phyloP scores from a whole-genome alignment of 768 basidiomycete genomes.

The Naematelia aurantialba region DNA sequence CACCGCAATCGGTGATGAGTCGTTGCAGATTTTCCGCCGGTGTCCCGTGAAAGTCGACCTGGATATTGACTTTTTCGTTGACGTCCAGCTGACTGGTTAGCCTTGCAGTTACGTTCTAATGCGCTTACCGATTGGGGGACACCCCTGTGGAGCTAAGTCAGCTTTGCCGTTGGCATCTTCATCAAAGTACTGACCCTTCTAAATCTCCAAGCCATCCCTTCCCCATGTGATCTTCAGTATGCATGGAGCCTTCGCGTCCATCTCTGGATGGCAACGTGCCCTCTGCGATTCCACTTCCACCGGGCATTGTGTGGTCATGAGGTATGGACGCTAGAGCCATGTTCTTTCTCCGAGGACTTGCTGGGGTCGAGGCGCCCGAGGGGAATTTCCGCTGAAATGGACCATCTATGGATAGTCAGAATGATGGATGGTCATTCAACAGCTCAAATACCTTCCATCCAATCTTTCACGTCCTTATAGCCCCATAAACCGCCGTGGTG shows the following conservation, averaged over 20 bases:
- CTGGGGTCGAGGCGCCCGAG: not conserved
- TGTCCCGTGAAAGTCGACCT: constrained; percentile 46
- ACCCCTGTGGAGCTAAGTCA: constrained; percentile 20
- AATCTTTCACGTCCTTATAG: constrained; percentile 36
- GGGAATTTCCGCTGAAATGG: not conserved
- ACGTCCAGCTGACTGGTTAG: constrained; percentile 35
- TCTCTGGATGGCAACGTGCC: not conserved
- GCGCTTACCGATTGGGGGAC: constrained; percentile 35
- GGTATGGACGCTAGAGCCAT: constrained; percentile 11
- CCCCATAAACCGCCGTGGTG: constrained; percentile 33
- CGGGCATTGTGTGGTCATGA: not conserved
- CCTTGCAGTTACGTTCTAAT: not conserved
- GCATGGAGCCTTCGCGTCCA: not conserved
- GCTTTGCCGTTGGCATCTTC: not conserved
- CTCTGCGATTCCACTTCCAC: constrained; percentile 3
- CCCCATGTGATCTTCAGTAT: constrained; percentile 18
- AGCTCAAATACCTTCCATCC: constrained; percentile 24
- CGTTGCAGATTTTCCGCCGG: constrained; percentile 74
- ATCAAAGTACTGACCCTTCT: constrained; percentile 22
- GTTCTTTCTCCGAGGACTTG: not conserved
- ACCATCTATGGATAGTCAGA: not conserved
- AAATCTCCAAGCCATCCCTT: constrained; percentile 37
- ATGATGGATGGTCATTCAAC: not conserved
- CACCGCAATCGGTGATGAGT: constrained; percentile 87
- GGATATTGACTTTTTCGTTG: constrained; percentile 33